Base-by-base conservation (phyloP, 768 basidiomycete species). In the Amyloporia xantha region DNA sequence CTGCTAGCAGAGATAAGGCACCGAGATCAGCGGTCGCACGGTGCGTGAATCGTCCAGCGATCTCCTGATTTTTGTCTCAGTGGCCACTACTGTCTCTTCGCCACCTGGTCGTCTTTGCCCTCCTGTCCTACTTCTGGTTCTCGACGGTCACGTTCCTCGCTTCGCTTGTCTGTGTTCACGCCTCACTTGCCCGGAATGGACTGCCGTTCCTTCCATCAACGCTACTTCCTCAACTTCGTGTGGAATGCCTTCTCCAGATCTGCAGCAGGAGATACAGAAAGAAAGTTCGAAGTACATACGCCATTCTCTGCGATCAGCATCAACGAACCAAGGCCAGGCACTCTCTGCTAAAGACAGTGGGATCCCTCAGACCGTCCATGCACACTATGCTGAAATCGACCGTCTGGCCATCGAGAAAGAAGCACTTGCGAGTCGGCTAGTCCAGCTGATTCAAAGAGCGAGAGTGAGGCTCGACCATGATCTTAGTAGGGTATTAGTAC, bases 381-480 rank as follows among this genome's bases (percentile, higher is more conserved):
- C 59, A 48, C 53, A 62, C 48, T 55, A 61, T 63, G 47, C 58
- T 27, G 49, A 64, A 51, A 20, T 68, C 23, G 67, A 66, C 41
- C 47, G 45, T 38, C 63, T 75, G 7, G 61, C 71, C 1, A 63
- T 63, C 9, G 75, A 76, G 63, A 77, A 77, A 62, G 62, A 71
- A 2, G 59, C 46, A 4, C 58, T 76, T 23, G 70, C 75, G 12
- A 64, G 71, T 46, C 68, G 75, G 44, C 63, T 77, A 28, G 69
- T 74, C 2, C 65, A 66, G 24, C 56, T 76, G n/a, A 63, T 77
- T 21, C 63, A 66, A 36, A 66, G 75, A 41, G 75, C 76, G 26
- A 67, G 70, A 40, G 71, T 73, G 15, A 65, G 74, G 13, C 60
- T 78, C 39, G 76, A 79, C 33, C 59, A 71, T 47, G 76, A 79